These are phyloP conservation scores for Penicillium egyptiacum DNA, from an alignment of 495 filamentous ascomycete species.

Conservation along the genomic window DNA sequence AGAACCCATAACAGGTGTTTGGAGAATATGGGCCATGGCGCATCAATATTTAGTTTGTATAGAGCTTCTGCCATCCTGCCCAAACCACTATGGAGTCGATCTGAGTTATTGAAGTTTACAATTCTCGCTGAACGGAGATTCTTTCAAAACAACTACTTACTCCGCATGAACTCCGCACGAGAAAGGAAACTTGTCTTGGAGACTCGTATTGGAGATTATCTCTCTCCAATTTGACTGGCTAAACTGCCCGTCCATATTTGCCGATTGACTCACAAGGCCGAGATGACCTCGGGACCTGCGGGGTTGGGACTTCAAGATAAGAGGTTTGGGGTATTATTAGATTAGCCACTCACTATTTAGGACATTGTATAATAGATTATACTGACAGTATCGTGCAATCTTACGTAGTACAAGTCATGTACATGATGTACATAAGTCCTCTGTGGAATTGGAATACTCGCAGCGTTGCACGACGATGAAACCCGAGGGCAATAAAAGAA, in stretches of 20 bases:
- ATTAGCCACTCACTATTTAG: background rate
- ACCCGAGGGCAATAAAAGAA: background rate
- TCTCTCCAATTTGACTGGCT: conserved; percentile 12
- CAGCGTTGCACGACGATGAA: background rate
- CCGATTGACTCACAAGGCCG: conserved; percentile 6
- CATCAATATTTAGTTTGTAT: background rate
- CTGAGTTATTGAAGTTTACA: background rate
- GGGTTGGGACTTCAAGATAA: background rate
- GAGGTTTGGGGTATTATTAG: background rate
- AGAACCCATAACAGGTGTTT: background rate
- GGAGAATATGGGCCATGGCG: background rate
- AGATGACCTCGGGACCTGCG: background rate
- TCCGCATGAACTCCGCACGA: conserved; percentile 14
- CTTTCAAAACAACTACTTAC: background rate
- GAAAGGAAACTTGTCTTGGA: background rate
- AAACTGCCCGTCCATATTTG: conserved; percentile 10
- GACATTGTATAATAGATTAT: background rate
- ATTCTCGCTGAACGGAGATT: background rate
- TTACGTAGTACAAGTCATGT: background rate
- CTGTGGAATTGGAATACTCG: background rate
- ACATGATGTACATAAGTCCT: background rate
- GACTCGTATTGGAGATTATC: background rate
- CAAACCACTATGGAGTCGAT: background rate
- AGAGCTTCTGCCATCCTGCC: background rate
- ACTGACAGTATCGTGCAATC: background rate